Evolutionary conservation across 768 basidiomycete species (phyloP), one percentile per base, ranked within the genome.

Genomic region (Boletus sp.): DNA sequence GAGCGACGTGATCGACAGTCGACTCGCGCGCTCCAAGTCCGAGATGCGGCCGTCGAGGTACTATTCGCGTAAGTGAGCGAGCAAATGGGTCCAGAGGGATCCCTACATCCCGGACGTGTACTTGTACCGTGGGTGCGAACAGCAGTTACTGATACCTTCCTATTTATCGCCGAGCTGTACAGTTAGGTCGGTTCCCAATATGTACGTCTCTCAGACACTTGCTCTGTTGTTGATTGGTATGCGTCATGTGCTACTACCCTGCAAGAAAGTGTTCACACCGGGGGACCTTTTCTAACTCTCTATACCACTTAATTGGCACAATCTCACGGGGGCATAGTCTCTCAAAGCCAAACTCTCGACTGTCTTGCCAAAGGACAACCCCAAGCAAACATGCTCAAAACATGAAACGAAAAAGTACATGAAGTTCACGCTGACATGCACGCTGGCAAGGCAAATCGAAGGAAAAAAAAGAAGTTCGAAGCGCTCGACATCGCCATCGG

Each of bases 1-100:
- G 55, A 60, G 55, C 0, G 64, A 65, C 0, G 41, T 20, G 44
- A 8, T 30, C 3, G 62, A 51, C 3, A 20, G 29, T n/a, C 59
- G 59, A 10, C 18, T 65, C 2, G 44, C 5, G n/a, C 65, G 69
- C 18, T 67, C 63, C 55, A 71, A 67, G 48, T 67, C 69, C 24
- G 67, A 73, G 30, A 59, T 62, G 36, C 57, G 61, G 37, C 67
- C 71, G 2, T 41, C 64, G 45, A 58, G 64, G 28, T 59, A 56
- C n/a, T 41, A 51, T 55, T 50, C 33, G 8, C 59, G 24, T 24
- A 24, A 24, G 24, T 24, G 24, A 24, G 24, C 24, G 24, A 24
- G 24, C 24, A 24, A 24, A 24, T 24, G 24, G 24, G 24, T 24
- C 24, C 24, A 24, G 24, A 24, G 24, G 24, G 24, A 24, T 24